Evolutionary conservation across 345 rosid species (phyloP).

Genomic region (Geranium brycei): DNA sequence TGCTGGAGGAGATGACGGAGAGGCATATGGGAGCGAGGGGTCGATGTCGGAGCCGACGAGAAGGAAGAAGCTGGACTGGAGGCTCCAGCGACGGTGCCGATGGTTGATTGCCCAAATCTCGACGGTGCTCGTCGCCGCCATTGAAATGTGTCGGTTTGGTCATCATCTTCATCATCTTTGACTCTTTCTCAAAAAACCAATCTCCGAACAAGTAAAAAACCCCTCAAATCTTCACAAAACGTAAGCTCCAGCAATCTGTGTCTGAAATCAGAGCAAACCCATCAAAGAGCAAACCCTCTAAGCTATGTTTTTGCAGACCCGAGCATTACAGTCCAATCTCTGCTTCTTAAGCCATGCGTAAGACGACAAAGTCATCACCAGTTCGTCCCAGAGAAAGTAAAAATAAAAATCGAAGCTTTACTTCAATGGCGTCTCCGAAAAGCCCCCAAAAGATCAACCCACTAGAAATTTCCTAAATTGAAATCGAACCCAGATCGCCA

Average conservation of each 20-base stretch:
- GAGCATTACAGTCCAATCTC: conserved; percentile 29
- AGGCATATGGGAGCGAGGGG: no score
- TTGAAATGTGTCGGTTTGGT: conserved; percentile 39
- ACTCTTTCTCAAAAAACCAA: neutral
- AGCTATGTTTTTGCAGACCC: conserved; percentile 14
- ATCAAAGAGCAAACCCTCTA: conserved; percentile 7
- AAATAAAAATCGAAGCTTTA: conserved; percentile 6
- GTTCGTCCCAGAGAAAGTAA: conserved; percentile 13
- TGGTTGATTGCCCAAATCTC: no score
- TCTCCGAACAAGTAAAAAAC: neutral
- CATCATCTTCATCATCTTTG: conserved; percentile 68
- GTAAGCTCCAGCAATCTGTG: conserved; percentile 14
- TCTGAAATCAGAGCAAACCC: conserved; percentile 19
- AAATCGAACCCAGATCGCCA: neutral
- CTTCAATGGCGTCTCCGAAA: no score
- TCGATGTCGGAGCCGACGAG: no score
- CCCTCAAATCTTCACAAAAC: neutral
- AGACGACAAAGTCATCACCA: conserved; percentile 4
- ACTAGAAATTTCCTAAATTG: neutral
- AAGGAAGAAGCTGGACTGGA: no score
- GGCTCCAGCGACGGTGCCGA: no score
- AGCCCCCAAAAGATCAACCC: neutral
- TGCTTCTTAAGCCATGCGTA: conserved; percentile 11
- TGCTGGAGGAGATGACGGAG: no score
- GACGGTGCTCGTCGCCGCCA: conserved; percentile 17